Evolutionary conservation across 1,284 basidiomycete genomes (phyloP).

Genomic region (Cutaneotrichosporon sp.): DNA sequence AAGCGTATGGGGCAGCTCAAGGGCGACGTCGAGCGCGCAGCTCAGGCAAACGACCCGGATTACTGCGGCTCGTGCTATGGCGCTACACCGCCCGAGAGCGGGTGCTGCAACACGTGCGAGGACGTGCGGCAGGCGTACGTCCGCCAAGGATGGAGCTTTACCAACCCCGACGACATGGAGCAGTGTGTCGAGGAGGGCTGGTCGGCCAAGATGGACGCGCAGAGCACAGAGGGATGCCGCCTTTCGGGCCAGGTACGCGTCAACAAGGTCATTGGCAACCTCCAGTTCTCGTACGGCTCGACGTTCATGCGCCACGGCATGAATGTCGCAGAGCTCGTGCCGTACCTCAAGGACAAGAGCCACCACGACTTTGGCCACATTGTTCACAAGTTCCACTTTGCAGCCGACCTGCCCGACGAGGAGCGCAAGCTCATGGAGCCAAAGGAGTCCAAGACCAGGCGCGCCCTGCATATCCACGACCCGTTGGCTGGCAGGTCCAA

Average conservation of each 20-base stretch:
- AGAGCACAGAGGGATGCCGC: constrained; percentile 91
- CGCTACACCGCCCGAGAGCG: constrained; percentile 68
- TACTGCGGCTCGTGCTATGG: constrained; percentile 99
- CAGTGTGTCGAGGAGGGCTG: constrained; percentile 92
- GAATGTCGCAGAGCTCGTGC: constrained; percentile 83
- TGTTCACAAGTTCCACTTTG: constrained; percentile 76
- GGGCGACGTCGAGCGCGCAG: constrained; percentile 80
- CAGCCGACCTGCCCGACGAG: constrained; percentile 60
- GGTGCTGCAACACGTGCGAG: constrained; percentile 96
- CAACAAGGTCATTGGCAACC: constrained; percentile 86
- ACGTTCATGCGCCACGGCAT: constrained; percentile 84
- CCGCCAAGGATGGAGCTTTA: constrained; percentile 90
- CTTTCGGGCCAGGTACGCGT: constrained; percentile 84
- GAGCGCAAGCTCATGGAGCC: constrained; percentile 51
- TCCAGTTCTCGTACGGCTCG: constrained; percentile 75
- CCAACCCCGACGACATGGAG: constrained; percentile 83
- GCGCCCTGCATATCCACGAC: constrained; percentile 66
- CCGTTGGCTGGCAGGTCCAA: constrained; percentile 70
- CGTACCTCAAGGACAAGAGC: constrained; percentile 81
- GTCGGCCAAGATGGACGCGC: constrained; percentile 88
- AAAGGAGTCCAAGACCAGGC: constrained; percentile 61
- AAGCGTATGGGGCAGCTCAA: constrained; percentile 54
- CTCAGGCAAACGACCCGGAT: constrained; percentile 55
- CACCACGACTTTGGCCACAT: constrained; percentile 91
- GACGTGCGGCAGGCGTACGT: constrained; percentile 88